phyloP scores from a whole-genome alignment of 1,284 basidiomycete genomes.

The Coniferiporia weirii region DNA sequence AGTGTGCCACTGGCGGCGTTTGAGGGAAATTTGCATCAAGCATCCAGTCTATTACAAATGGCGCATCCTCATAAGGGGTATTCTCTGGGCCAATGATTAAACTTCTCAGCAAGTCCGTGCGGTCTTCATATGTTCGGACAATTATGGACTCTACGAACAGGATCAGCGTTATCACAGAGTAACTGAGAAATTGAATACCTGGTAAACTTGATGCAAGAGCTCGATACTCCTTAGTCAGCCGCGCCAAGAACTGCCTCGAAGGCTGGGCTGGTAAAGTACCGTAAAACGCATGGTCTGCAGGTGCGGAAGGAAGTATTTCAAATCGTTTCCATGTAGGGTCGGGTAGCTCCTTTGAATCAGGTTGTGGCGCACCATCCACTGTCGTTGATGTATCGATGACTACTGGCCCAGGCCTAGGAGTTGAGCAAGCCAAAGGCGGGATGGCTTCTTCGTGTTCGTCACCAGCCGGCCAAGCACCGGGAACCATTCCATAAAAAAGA shows the following conservation, averaged over 20 bases:
- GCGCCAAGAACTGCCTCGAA: constrained; percentile 66
- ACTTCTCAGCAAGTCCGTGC: constrained; percentile 80
- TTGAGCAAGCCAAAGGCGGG: constrained; percentile 26
- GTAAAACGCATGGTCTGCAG: constrained; percentile 77
- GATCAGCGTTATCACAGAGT: constrained; percentile 12
- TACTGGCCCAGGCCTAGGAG: constrained; percentile 21
- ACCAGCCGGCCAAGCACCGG: constrained; percentile 14
- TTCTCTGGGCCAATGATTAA: constrained; percentile 92
- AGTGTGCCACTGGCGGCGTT: constrained; percentile 84
- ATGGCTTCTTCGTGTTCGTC: constrained; percentile 17
- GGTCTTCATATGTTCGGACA: constrained; percentile 73
- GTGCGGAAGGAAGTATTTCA: constrained; percentile 68
- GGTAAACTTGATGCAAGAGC: constrained; percentile 77
- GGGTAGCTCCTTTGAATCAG: not conserved
- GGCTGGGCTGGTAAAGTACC: constrained; percentile 55
- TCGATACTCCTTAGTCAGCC: constrained; percentile 80
- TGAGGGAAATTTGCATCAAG: constrained; percentile 85
- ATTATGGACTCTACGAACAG: constrained; percentile 54
- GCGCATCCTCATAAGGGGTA: constrained; percentile 90
- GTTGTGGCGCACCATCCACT: not conserved
- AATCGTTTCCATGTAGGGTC: constrained; percentile 64
- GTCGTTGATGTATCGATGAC: not conserved
- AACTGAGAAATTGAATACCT: constrained; percentile 40
- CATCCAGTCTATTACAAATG: constrained; percentile 93
- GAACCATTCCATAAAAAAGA: constrained; percentile 1